Conservation (phyloP, 805 yeast species). For the Spathaspora sp. region DNA sequence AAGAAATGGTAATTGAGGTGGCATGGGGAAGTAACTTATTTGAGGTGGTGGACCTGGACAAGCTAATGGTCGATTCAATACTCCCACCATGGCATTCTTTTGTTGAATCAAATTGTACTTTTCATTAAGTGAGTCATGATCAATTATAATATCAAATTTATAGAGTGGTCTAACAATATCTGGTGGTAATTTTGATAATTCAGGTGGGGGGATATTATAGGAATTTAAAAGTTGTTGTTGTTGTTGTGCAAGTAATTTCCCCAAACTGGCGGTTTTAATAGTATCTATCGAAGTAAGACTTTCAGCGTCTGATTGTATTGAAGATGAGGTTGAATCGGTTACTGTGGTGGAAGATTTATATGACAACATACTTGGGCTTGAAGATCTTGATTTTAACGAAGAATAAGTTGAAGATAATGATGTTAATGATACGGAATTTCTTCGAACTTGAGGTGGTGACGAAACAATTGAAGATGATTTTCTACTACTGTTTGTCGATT, state of each 20-base stretch:
- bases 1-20: constrained; percentile 26
- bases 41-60: not conserved
- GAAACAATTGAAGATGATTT: not conserved
- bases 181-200: constrained; percentile 39
- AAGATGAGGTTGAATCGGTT: constrained; percentile 30
- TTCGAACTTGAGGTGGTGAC: constrained; percentile 6
- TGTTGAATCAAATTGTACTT: constrained; percentile 20
- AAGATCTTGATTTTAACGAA: constrained; percentile 26
- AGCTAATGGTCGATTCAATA: not conserved
- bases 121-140: constrained; percentile 37
- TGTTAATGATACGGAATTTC: constrained; percentile 32
- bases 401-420: constrained; percentile 33
- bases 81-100: not conserved
- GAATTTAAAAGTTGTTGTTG: not conserved
- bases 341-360: constrained; percentile 31
- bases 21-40: constrained; percentile 12
- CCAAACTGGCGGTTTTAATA: not conserved
- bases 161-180: constrained; percentile 43
- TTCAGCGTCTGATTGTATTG: constrained; percentile 30
- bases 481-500: not conserved
- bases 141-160: constrained; percentile 44
- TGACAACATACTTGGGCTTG: constrained; percentile 38
- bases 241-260: constrained; percentile 3
- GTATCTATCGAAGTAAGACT: constrained; percentile 7
- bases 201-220: constrained; percentile 25